phyloP scores from a whole-genome alignment of 2,329 filamentous ascomycete genomes.

The Arthrobotrys musiformis region DNA sequence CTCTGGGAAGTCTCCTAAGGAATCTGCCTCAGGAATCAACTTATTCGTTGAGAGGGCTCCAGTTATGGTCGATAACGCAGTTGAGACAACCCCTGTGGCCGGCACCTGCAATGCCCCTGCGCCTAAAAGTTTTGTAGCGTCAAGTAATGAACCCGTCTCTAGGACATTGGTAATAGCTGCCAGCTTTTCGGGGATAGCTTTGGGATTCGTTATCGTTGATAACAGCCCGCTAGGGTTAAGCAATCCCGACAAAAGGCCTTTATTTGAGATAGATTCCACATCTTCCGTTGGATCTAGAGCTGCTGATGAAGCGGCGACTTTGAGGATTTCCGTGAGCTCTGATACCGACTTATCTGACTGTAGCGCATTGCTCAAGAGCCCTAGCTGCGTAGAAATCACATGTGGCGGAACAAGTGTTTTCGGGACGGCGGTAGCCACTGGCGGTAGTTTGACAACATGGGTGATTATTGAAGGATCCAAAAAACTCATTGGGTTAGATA shows the following conservation, averaged over 20 bases:
- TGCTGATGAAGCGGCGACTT: not conserved
- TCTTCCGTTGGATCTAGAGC: not conserved
- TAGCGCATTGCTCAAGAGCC: conserved; percentile 24
- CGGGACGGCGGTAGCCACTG: not conserved
- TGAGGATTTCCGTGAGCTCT: conserved; percentile 16
- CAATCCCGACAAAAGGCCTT: conserved; percentile 19
- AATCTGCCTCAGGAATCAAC: conserved; percentile 14
- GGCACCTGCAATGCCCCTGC: conserved; percentile 32
- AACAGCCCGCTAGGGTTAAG: conserved; percentile 1
- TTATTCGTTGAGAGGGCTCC: conserved; percentile 23
- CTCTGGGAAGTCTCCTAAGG: not conserved
- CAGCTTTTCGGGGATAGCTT: conserved; percentile 32
- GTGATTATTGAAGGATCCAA: conserved; percentile 2
- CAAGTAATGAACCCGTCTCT: conserved; percentile 31
- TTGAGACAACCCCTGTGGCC: conserved; percentile 22
- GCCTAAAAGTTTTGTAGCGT: conserved; percentile 36
- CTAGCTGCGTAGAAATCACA: conserved; percentile 25
- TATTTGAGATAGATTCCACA: not conserved
- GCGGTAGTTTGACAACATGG: conserved; percentile 32
- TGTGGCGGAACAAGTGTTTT: not conserved
- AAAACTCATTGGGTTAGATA: not conserved
- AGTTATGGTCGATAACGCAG: conserved; percentile 28
- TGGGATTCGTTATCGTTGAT: conserved; percentile 14
- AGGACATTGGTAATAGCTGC: conserved; percentile 36
- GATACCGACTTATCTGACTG: conserved; percentile 17